A percentile compares a stretch with the other conserved stretches of the same genome.
Evolutionary conservation across 2,329 filamentous ascomycete genomes (phyloP).

Genomic region (Fusarium decemcellulare): DNA sequence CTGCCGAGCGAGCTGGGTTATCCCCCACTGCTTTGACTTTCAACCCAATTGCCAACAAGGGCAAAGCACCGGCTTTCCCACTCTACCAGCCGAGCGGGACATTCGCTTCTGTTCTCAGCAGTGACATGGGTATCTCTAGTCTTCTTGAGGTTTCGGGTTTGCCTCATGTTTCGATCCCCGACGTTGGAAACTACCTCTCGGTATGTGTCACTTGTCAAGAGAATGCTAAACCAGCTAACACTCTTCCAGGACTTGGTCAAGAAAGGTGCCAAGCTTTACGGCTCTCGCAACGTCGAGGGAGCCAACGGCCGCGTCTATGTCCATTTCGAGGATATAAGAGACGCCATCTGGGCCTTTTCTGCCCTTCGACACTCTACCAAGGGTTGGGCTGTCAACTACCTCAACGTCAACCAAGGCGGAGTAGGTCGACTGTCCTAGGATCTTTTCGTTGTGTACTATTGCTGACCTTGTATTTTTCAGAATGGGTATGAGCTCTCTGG

Average conservation of each 20-base stretch:
- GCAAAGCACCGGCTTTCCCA: constrained; percentile 16
- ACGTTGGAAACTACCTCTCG: constrained; percentile 60
- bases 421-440: constrained; percentile 17
- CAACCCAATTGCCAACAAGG: constrained; percentile 58
- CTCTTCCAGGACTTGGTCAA: constrained; percentile 55
- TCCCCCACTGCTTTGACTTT: constrained; percentile 77
- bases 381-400: constrained; percentile 59
- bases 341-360: constrained; percentile 66
- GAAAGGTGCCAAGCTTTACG: constrained; percentile 53
- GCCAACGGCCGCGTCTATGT: constrained; percentile 63
- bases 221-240: constrained; percentile 21
- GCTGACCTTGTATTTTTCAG: constrained; percentile 12
- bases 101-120: constrained; percentile 58
- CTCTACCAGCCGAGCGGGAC: constrained; percentile 41
- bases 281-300: constrained; percentile 54
- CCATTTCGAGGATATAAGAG: constrained; percentile 72
- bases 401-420: constrained; percentile 24
- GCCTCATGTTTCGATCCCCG: constrained; percentile 48
- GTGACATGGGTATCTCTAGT: constrained; percentile 61
- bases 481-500: constrained; percentile 16
- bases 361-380: constrained; percentile 60
- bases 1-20: constrained; percentile 59
- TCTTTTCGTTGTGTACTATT: background rate
- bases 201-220: constrained; percentile 53
- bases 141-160: constrained; percentile 59